phyloP scores from a whole-genome alignment of 2,329 filamentous ascomycete genomes.

The Helotiales sp. region DNA sequence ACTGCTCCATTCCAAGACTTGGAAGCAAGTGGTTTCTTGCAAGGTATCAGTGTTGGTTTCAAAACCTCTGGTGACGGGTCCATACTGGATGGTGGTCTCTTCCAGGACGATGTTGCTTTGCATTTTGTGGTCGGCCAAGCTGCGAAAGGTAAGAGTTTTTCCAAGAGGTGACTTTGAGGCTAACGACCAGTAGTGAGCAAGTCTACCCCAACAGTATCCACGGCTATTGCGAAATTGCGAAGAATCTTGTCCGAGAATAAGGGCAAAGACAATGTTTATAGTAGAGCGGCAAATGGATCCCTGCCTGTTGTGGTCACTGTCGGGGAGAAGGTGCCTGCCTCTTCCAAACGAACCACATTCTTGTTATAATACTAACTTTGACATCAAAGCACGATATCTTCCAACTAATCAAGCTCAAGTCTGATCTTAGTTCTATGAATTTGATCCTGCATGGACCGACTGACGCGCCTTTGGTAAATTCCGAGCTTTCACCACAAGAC shows the following conservation, averaged over 20 bases:
- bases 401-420: constrained; percentile 39
- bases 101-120: constrained; percentile 43
- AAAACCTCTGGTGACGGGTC: constrained; percentile 38
- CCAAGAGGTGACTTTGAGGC: constrained; percentile 7
- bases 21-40: constrained; percentile 41
- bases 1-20: constrained; percentile 42
- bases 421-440: constrained; percentile 40
- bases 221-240: constrained; percentile 36
- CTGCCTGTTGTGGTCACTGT: constrained; percentile 43
- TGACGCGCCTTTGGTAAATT: constrained; percentile 40
- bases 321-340: constrained; percentile 37
- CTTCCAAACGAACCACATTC: background rate
- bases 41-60: constrained; percentile 45
- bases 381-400: constrained; percentile 39
- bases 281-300: constrained; percentile 38
- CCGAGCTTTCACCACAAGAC: background rate
- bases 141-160: constrained; percentile 31
- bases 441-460: no score
- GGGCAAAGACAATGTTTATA: constrained; percentile 40
- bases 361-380: background rate
- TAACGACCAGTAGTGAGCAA: constrained; percentile 18
- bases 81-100: constrained; percentile 42
- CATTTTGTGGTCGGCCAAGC: constrained; percentile 41
- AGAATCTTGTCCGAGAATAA: constrained; percentile 38
- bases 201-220: constrained; percentile 34